These are phyloP conservation scores for Lactifluus rugatus DNA, from an alignment of 768 basidiomycete genomes.

Conservation along the genomic window DNA sequence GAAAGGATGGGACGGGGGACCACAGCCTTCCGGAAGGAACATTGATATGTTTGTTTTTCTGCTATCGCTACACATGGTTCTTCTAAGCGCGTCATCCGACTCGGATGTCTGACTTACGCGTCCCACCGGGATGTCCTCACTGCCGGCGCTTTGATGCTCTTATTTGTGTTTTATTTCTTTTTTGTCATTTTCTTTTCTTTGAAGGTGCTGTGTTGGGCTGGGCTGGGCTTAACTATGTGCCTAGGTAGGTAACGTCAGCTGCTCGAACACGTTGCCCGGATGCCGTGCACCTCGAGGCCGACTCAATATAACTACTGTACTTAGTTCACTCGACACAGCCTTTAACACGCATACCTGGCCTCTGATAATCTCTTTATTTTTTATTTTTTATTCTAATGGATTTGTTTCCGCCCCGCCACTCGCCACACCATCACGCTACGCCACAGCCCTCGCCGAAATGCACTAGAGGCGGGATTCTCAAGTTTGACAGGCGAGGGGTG, in stretches of 20 bases:
- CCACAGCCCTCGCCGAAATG: not conserved
- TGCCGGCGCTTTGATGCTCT: not conserved
- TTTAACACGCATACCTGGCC: not conserved
- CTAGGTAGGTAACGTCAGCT: conserved; percentile 5
- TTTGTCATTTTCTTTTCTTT: not conserved
- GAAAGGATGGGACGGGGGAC: not conserved
- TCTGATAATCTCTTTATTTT: not conserved
- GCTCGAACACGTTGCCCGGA: conserved; percentile 10
- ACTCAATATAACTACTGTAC: not conserved
- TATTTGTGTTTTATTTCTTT: not conserved
- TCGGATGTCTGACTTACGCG: not conserved
- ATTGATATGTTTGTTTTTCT: not conserved
- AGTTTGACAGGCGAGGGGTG: not conserved
- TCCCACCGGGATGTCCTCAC: not conserved
- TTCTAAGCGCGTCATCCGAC: not conserved
- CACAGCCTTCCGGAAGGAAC: conserved; percentile 9
- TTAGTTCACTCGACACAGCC: conserved; percentile 1
- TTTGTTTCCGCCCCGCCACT: not conserved
- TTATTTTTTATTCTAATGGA: not conserved
- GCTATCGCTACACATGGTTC: not conserved
- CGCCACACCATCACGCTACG: not conserved
- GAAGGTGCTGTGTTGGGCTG: conserved; percentile 6
- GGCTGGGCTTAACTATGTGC: not conserved
- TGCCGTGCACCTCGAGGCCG: conserved; percentile 15
- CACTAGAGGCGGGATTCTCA: not conserved